phyloP scores from a whole-genome alignment of 768 basidiomycete species.

The Sporobolomyces pararoseus region DNA sequence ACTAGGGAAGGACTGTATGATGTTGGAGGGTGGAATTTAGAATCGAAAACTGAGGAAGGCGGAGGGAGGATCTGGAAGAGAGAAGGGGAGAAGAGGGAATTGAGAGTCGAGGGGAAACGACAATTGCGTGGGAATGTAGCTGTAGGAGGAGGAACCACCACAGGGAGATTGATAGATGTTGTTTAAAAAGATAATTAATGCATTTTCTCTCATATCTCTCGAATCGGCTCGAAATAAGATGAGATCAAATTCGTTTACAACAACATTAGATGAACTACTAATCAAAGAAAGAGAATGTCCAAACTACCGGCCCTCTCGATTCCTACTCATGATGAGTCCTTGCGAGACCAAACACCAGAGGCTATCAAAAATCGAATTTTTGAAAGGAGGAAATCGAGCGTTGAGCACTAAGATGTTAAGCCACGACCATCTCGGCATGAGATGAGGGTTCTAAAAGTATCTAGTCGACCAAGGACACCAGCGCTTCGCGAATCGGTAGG shows the following conservation, averaged over 20 bases:
- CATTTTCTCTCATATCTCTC: too few species aligned
- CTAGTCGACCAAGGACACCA: conserved; percentile 36
- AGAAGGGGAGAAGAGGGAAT: neutral
- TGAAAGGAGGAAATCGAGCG: conserved; percentile 15
- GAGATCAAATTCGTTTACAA: neutral
- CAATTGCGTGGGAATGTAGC: too few species aligned
- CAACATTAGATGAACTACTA: too few species aligned
- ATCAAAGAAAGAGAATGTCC: conserved; percentile 23
- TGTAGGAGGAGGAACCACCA: too few species aligned
- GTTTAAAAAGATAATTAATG: too few species aligned
- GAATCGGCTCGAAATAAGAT: too few species aligned
- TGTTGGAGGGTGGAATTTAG: conserved; percentile 1
- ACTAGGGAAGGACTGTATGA: neutral
- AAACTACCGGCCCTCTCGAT: conserved; percentile 34
- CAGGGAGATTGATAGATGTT: too few species aligned
- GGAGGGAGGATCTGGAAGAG: neutral
- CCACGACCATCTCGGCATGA: conserved; percentile 32
- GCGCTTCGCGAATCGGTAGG: conserved; percentile 29
- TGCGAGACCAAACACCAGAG: conserved; percentile 28
- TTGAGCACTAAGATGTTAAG: conserved; percentile 33
- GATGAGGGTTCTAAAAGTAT: conserved; percentile 25
- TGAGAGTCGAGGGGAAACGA: too few species aligned
- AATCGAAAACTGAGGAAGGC: neutral
- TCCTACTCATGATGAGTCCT: conserved; percentile 28
- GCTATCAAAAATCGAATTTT: too few species aligned